phyloP scores from a whole-genome alignment of 2,329 filamentous ascomycete species.

The Xylariaceae sp. region DNA sequence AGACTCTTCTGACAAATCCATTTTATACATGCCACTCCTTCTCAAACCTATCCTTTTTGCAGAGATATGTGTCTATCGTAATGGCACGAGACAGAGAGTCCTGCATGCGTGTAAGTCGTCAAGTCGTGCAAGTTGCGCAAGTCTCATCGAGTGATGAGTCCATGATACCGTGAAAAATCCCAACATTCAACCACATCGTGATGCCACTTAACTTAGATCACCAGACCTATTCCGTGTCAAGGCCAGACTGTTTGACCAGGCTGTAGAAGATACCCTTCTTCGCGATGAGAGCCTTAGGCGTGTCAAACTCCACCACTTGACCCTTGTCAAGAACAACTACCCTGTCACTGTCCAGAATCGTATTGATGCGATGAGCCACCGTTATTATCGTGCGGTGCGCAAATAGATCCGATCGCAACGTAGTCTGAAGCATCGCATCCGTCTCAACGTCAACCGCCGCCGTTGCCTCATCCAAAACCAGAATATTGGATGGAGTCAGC shows the following conservation, averaged over 20 bases:
- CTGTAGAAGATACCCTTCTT: conserved; percentile 78
- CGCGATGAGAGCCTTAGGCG: conserved; percentile 70
- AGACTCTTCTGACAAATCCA: background rate
- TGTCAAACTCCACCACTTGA: conserved; percentile 87
- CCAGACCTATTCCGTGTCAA: conserved; percentile 46
- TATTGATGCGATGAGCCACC: conserved; percentile 97
- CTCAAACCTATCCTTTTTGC: background rate
- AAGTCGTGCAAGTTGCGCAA: background rate
- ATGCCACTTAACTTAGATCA: background rate
- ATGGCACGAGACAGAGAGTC: no score
- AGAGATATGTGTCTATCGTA: no score
- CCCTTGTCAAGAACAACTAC: conserved; percentile 93
- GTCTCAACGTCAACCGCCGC: conserved; percentile 67
- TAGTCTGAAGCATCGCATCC: conserved; percentile 60
- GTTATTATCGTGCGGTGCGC: conserved; percentile 94
- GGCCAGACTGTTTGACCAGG: conserved; percentile 83
- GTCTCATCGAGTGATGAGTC: background rate
- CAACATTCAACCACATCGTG: background rate
- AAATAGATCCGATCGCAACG: conserved; percentile 63
- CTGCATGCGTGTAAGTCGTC: no score
- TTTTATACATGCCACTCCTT: conserved; percentile 5
- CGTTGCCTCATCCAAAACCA: conserved; percentile 95
- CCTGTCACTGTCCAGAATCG: conserved; percentile 81
- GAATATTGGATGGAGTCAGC: conserved; percentile 91
- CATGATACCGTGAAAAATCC: background rate